Base-by-base conservation (phyloP, 176 grass and related monocot genomes). In the Carex kokanica region DNA sequence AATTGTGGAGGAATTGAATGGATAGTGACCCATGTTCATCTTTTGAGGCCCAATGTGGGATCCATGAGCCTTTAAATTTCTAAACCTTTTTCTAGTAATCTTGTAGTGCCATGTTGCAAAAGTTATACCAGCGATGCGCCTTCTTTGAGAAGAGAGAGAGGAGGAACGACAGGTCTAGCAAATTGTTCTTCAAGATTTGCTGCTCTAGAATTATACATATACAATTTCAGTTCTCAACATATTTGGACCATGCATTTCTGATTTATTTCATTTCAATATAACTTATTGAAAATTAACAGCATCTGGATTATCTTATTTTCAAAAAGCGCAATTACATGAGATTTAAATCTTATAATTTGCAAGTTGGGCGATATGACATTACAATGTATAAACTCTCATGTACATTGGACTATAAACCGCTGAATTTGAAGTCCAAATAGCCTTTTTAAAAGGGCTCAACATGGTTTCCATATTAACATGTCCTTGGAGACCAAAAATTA, bases 1-100 rank as follows among this genome's bases (percentile, higher is more conserved):
- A 56, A 58, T 59, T 16, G 74, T 32, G 51, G 27, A 67, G 74
- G 83, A 85, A 85, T 85, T 55, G 32, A 84, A 77, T 84, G 83
- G 51, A 84, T 84, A 62, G 83, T 32, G 56, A 31, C 40, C 80
- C 60, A 79, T 69, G 61, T 75, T n/a, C 29, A 61, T 56, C 20
- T 71, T 84, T 84, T 47, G 29, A 36, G 68, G 36, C 54, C 54
- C 23, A 15, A 60, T 38, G 53, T 85, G 56, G 69, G 68, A 85
- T 21, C 69, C 54, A 63, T 40, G 14, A 13, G 25, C n/a, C 51
- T 72, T 75, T 17, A 36, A 16, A 62, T 85, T 71, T 38, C 53
- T 20, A 77, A 16, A 51, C 36, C 65, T 60, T 84, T 45, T 47
- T 67, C 21, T 83, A 16, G 18, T 36, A 54, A 34, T 24, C 20